Evolutionary conservation across 1,284 basidiomycete genomes (phyloP).

Genomic region (Ceratobasidium sp.): DNA sequence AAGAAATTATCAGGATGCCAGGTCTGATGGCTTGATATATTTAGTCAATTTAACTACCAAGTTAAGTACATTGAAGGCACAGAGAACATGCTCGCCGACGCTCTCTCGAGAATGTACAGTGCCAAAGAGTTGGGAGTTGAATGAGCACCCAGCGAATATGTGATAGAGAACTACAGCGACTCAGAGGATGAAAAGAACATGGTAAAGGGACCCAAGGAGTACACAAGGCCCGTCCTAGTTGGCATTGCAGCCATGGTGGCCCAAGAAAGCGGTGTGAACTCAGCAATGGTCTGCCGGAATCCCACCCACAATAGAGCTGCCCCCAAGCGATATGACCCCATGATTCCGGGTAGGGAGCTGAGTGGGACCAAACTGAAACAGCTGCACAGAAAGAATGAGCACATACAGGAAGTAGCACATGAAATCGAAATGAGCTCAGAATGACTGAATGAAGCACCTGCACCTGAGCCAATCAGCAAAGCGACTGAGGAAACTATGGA

Average conservation of each 20-base stretch:
- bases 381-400: no score
- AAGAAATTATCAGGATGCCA: no score
- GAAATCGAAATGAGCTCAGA: no score
- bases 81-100: neutral
- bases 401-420: no score
- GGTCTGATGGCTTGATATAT: neutral
- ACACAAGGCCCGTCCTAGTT: neutral
- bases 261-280: neutral
- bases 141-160: conserved; percentile 5
- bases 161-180: neutral
- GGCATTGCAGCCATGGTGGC: conserved; percentile 1
- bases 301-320: neutral
- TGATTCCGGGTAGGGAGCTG: conserved; percentile 42
- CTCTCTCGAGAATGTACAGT: conserved; percentile 4
- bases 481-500: neutral
- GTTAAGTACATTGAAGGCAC: conserved; percentile 6
- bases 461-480: neutral
- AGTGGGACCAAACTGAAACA: neutral
- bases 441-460: no score
- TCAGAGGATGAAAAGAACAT: neutral
- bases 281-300: neutral
- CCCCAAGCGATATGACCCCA: neutral
- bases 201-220: neutral
- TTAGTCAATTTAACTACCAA: neutral
- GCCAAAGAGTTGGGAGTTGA: neutral